Conservation (phyloP, 768 basidiomycete genomes). For the Hebeloma cylindrosporum region DNA sequence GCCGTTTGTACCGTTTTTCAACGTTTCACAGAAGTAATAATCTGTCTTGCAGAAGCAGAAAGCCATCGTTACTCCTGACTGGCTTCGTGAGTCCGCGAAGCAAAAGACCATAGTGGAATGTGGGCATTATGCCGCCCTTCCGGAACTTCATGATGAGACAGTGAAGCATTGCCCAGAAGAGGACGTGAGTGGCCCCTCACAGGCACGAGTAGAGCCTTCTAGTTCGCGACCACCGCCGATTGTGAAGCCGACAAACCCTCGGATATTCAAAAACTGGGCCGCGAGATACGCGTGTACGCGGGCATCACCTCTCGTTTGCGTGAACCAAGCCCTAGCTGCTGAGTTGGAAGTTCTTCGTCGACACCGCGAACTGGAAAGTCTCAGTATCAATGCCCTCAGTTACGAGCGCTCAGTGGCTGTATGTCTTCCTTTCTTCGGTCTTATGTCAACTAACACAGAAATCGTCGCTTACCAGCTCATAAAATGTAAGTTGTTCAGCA, state of each 20-base stretch:
- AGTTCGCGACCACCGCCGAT: constrained; percentile 2
- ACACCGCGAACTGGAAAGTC: constrained; percentile 64
- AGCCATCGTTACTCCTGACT: constrained; percentile 66
- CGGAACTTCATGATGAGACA: constrained; percentile 48
- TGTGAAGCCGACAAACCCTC: constrained; percentile 23
- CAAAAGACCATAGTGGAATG: constrained; percentile 47
- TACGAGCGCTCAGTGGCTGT: constrained; percentile 76
- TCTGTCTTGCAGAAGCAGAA: constrained; percentile 54
- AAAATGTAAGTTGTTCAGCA: constrained; percentile 24
- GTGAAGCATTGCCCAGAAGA: constrained; percentile 41
- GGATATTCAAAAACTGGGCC: constrained; percentile 33
- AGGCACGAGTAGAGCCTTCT: constrained; percentile 1
- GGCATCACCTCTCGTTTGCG: constrained; percentile 63
- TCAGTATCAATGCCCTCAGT: constrained; percentile 64
- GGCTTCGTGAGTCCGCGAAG: constrained; percentile 61
- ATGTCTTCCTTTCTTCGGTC: constrained; percentile 21
- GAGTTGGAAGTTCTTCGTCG: constrained; percentile 60
- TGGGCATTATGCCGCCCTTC: constrained; percentile 55
- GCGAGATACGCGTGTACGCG: constrained; percentile 60
- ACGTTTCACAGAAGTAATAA: constrained; percentile 6
- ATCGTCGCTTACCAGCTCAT: constrained; percentile 21
- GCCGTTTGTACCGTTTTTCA: constrained; percentile 48
- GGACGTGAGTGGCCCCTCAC: constrained; percentile 17
- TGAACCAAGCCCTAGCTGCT: constrained; percentile 62
- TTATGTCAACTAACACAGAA: not conserved